Conservation (phyloP, 345 rosid genomes). For the Salix caprea region DNA sequence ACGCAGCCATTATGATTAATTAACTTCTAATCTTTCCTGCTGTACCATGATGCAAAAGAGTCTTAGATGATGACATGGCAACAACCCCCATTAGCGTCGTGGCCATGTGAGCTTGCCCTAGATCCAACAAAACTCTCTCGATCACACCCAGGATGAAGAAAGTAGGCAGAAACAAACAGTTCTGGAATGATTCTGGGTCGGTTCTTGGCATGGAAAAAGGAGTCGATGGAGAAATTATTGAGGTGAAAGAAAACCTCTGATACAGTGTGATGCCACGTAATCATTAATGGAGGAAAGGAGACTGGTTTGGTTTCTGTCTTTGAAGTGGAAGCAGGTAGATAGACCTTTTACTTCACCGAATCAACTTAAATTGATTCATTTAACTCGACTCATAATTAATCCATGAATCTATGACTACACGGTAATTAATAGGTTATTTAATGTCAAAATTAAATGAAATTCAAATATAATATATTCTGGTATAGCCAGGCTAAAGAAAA, state of each 20-base stretch:
- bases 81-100: slow-evolving; percentile 15
- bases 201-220: too few relatives aligned
- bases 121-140: slow-evolving; percentile 5
- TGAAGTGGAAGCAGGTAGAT: not conserved
- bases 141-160: not conserved
- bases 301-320: too few relatives aligned
- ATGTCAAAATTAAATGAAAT: too few relatives aligned
- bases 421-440: too few relatives aligned
- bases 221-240: not conserved
- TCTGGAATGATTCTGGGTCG: not conserved
- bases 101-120: slow-evolving; percentile 5
- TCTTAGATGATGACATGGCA: slow-evolving; percentile 25
- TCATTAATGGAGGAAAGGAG: slow-evolving; percentile 7
- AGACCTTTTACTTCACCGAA: not conserved
- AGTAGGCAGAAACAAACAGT: not conserved
- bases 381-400: too few relatives aligned
- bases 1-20: not conserved
- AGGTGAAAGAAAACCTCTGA: not conserved
- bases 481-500: too few relatives aligned
- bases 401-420: too few relatives aligned
- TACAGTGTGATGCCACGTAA: slow-evolving; percentile 12
- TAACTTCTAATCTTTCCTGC: not conserved
- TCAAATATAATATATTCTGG: too few relatives aligned
- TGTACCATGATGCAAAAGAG: not conserved
- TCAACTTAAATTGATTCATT: too few relatives aligned